These are phyloP conservation scores for Podila minutissima DNA, from an alignment of 192 early-diverging fungal species.

Conservation along the genomic window DNA sequence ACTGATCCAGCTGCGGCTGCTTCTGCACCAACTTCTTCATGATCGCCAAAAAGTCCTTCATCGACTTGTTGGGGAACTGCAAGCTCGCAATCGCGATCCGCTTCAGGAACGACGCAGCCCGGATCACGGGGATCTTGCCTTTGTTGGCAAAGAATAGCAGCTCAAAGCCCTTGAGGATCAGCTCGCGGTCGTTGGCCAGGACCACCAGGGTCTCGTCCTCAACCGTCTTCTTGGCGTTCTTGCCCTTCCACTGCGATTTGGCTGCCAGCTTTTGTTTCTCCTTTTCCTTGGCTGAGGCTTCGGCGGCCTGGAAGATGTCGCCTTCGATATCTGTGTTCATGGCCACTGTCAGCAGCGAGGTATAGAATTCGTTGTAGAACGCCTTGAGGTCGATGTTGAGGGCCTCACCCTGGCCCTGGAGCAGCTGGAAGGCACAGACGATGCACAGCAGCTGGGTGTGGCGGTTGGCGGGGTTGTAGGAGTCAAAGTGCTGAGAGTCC, in stretches of 20 bases:
- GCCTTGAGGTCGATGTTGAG: constrained; percentile 93
- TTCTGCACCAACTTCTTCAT: constrained; percentile 69
- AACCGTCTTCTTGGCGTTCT: constrained; percentile 29
- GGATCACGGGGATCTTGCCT: constrained; percentile 76
- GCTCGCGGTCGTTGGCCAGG: constrained; percentile 76
- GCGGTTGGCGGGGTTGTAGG: constrained; percentile 58
- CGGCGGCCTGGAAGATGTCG: constrained; percentile 50
- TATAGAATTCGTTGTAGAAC: constrained; percentile 90
- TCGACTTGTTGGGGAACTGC: constrained; percentile 79
- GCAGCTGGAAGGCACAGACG: constrained; percentile 87
- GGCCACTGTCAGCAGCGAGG: constrained; percentile 74
- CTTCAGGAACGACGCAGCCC: constrained; percentile 91
- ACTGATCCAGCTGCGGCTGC: constrained; percentile 61
- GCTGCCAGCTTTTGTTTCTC: constrained; percentile 41
- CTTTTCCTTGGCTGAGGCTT: constrained; percentile 39
- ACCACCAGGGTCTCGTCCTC: constrained; percentile 54
- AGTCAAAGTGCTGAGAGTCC: constrained; percentile 54
- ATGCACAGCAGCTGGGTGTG: constrained; percentile 87
- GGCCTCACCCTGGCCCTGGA: constrained; percentile 92
- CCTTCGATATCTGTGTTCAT: constrained; percentile 72
- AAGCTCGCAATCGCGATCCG: constrained; percentile 71
- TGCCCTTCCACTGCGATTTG: constrained; percentile 39
- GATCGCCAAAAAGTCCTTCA: constrained; percentile 72
- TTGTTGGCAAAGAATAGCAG: constrained; percentile 82
- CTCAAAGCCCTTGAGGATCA: constrained; percentile 86